These are phyloP conservation scores for Parasitella parasitica DNA, from an alignment of 371 early-diverging fungal species.

Conservation along the genomic window DNA sequence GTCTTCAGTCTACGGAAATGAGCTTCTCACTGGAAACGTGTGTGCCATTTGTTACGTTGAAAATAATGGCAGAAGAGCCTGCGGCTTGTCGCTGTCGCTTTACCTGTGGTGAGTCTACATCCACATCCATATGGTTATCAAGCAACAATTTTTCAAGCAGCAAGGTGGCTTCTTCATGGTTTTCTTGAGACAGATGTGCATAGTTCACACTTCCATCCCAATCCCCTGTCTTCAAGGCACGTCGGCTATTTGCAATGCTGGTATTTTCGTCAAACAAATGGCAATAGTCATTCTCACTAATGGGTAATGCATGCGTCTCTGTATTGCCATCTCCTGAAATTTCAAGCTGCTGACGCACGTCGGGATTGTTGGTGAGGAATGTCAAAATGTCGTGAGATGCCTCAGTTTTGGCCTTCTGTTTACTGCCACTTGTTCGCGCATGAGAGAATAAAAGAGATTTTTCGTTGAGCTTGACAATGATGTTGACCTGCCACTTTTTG, in stretches of 20 bases:
- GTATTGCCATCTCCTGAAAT: not conserved
- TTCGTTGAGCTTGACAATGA: not conserved
- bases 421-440: not conserved
- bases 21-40: too few species aligned
- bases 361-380: not conserved
- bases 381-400: constrained; percentile 6
- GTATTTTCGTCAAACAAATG: not conserved
- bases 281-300: not conserved
- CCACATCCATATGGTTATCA: not conserved
- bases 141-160: not conserved
- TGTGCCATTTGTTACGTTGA: too few species aligned
- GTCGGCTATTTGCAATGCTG: not conserved
- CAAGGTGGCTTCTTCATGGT: not conserved
- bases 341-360: not conserved
- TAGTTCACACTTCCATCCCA: not conserved
- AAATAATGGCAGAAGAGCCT: too few species aligned
- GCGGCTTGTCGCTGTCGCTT: not conserved
- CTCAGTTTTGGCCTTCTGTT: constrained; percentile 10
- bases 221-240: not conserved
- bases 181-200: not conserved
- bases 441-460: not conserved
- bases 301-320: constrained; percentile 2
- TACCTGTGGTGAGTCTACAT: not conserved
- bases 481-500: not conserved
- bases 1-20: too few species aligned